Base-by-base conservation (phyloP, 106 monocot species). In the Acanthochlamys bracteata region DNA sequence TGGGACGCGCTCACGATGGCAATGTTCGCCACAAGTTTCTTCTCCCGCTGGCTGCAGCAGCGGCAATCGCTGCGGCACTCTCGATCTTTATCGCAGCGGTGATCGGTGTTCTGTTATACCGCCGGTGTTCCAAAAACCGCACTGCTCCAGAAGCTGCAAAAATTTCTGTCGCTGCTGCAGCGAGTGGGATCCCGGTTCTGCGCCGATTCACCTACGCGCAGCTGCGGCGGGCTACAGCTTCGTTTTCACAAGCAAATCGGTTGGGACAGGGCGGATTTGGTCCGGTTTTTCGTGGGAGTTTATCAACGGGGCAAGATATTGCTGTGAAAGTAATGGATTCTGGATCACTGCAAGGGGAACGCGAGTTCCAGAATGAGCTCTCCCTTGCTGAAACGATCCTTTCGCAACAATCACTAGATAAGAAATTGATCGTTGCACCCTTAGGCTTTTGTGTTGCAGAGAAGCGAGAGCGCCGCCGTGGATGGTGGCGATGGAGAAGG, bases 301-400 rank as follows among this genome's bases (percentile, higher is more conserved):
- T 89, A 33, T 68, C 67, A 17, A 66, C 54, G 16, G 79, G 81
- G 1, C 61, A 73, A 60, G 67, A 59, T n/a, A 69, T 93, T 39
- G 92, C 92, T 59, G 88, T 85, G 26, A 93, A 93, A 75, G 64
- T 93, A 60, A 88, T 93, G 88, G 85, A 93, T 51, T 75, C 82
- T 41, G 89, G 89, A 4, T 93, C 93, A 12, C 82, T 93, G 59
- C 93, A 93, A 66, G 93, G 93, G 24, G 88, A 85, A 66, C 77
- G 84, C 39, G 88, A 93, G 88, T 93, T 88, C 73, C 75, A 74
- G 57, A 93, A 88, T 73, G 93, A 93, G 78, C 84, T 93, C 67
- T 41, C 80, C 39, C 73, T 93, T 13, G 88, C 93, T 20, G 65
- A 57, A 26, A 65, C 67, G 43, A 59, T 92, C 56, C 39, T 66